These are phyloP conservation scores for Rutstroemia sp. DNA, from an alignment of 2,329 filamentous ascomycete genomes.

Conservation along the genomic window DNA sequence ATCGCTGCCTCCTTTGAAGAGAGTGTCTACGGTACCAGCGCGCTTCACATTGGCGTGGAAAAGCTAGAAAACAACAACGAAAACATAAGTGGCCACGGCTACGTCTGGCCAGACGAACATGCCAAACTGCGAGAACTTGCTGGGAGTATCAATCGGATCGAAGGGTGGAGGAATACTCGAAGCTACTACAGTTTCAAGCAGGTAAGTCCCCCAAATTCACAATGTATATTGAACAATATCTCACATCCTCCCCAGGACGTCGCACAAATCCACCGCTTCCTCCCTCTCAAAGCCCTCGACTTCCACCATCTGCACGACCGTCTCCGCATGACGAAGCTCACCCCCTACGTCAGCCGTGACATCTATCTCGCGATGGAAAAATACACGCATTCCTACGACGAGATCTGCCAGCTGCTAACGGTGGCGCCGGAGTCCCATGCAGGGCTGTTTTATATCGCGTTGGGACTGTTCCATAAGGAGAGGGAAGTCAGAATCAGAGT, in stretches of 20 bases:
- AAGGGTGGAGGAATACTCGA: conserved; percentile 92
- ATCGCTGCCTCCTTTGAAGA: conserved; percentile 94
- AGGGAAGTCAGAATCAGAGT: conserved; percentile 70
- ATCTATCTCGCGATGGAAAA: conserved; percentile 78
- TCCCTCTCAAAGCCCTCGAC: conserved; percentile 74
- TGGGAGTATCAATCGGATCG: conserved; percentile 85
- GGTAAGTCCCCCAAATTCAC: conserved; percentile 36
- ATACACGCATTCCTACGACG: conserved; percentile 71
- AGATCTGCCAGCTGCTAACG: conserved; percentile 75
- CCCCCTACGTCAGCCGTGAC: conserved; percentile 66
- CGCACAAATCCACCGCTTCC: conserved; percentile 54
- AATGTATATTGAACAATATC: conserved; percentile 21
- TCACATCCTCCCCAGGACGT: conserved; percentile 46
- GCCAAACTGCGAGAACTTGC: conserved; percentile 79
- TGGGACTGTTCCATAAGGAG: conserved; percentile 88
- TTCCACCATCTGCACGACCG: conserved; percentile 90
- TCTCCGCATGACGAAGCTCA: conserved; percentile 73
- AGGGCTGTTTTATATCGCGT: conserved; percentile 81
- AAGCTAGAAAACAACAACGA: conserved; percentile 54
- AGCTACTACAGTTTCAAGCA: conserved; percentile 96
- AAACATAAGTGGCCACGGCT: conserved; percentile 74
- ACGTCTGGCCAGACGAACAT: conserved; percentile 84
- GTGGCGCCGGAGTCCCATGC: conserved; percentile 80
- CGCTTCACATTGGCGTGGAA: conserved; percentile 75
- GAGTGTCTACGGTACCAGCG: conserved; percentile 86